phyloP scores from a whole-genome alignment of 192 early-diverging fungal species.

The Glomus cerebriforme region DNA sequence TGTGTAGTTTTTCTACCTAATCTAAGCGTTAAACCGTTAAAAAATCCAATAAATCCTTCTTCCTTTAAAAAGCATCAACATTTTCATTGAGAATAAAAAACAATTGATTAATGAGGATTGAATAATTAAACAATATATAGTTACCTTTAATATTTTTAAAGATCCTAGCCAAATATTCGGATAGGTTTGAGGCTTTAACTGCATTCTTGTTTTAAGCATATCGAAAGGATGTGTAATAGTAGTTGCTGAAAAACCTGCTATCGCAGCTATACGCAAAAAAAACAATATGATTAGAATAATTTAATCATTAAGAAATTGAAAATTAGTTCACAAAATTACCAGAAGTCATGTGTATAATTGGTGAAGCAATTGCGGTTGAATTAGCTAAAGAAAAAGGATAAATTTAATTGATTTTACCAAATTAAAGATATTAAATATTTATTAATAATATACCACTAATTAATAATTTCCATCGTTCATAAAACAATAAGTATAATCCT shows the following conservation, averaged over 20 bases:
- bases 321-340: constrained; percentile 26
- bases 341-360: constrained; percentile 63
- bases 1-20: constrained; percentile 81
- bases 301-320: neutral
- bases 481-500: constrained; percentile 87
- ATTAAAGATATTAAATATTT: neutral
- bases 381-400: constrained; percentile 25
- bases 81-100: neutral
- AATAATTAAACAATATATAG: neutral
- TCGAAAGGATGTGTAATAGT: constrained; percentile 92
- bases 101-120: neutral
- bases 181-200: constrained; percentile 79
- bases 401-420: neutral
- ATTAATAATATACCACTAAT: constrained; percentile 40
- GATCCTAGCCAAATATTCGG: constrained; percentile 50
- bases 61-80: constrained; percentile 47
- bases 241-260: constrained; percentile 74
- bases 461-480: constrained; percentile 74
- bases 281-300: neutral
- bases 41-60: constrained; percentile 78
- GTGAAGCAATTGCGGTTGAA: constrained; percentile 40
- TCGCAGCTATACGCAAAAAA: constrained; percentile 46
- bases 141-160: constrained; percentile 52
- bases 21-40: constrained; percentile 81
- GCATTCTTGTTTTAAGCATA: constrained; percentile 91